Evolutionary conservation across 192 early-diverging fungal species (phyloP).

Genomic region (Cetraspora pellucida): DNA sequence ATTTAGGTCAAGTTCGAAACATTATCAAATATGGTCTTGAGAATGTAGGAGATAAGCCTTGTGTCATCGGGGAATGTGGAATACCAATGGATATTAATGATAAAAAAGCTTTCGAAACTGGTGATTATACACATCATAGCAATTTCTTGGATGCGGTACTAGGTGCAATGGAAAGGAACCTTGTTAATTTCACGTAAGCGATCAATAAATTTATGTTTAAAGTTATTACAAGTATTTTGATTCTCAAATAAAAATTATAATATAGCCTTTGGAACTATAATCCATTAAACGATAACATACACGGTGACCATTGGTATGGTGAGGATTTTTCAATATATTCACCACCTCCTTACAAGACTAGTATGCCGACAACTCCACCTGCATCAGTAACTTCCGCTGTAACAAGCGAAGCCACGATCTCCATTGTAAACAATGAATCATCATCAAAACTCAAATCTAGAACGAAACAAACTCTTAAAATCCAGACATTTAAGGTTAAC

Average conservation of each 20-base stretch:
- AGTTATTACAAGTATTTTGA: background rate
- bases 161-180: conserved; percentile 68
- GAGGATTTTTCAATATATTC: conserved; percentile 83
- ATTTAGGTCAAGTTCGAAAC: conserved; percentile 70
- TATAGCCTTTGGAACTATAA: conserved; percentile 84
- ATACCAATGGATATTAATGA: conserved; percentile 89
- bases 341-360: conserved; percentile 32
- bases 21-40: conserved; percentile 59
- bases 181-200: conserved; percentile 74
- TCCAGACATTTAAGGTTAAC: background rate
- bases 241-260: background rate
- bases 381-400: background rate
- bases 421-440: background rate
- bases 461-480: background rate
- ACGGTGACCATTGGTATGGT: conserved; percentile 86
- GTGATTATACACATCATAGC: conserved; percentile 72
- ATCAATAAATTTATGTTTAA: background rate
- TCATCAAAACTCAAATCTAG: background rate
- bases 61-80: conserved; percentile 79
- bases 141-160: conserved; percentile 80
- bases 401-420: background rate
- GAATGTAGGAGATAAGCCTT: conserved; percentile 66
- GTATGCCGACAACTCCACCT: background rate
- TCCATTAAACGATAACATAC: conserved; percentile 72
- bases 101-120: conserved; percentile 66